Evolutionary conservation across 2,329 filamentous ascomycete genomes (phyloP).

Genomic region (Graphilbum fragrans): DNA sequence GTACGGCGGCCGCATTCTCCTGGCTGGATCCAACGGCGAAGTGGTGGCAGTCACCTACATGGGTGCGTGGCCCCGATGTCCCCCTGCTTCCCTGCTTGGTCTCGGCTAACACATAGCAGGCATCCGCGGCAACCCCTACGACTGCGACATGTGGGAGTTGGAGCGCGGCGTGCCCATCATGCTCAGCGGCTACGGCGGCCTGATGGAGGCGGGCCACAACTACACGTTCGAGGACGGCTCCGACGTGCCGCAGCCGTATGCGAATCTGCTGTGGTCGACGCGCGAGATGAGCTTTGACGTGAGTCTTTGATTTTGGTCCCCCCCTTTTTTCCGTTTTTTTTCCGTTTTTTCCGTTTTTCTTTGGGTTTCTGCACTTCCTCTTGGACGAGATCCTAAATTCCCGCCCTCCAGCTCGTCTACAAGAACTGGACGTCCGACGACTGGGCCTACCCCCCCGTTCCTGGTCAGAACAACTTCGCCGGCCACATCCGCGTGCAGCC

Average conservation of each 20-base stretch:
- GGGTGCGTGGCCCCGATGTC: slow-evolving; percentile 3
- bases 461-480: slow-evolving; percentile 12
- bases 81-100: not conserved
- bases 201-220: slow-evolving; percentile 8
- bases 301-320: too few species aligned
- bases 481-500: slow-evolving; percentile 6
- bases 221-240: slow-evolving; percentile 10
- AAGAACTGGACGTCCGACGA: slow-evolving; percentile 11
- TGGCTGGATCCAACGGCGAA: slow-evolving; percentile 20
- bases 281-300: slow-evolving; percentile 11
- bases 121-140: slow-evolving; percentile 8
- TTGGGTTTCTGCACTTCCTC: not conserved
- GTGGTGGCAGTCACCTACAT: slow-evolving; percentile 20
- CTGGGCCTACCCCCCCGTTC: slow-evolving; percentile 15
- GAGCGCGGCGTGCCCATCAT: slow-evolving; percentile 9
- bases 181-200: slow-evolving; percentile 7
- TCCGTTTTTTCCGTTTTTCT: not conserved
- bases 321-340: too few species aligned
- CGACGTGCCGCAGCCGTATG: slow-evolving; percentile 7
- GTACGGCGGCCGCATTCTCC: slow-evolving; percentile 21
- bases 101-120: slow-evolving; percentile 1
- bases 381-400: slow-evolving; percentile 14
- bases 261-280: slow-evolving; percentile 11
- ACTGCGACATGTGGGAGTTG: slow-evolving; percentile 10
- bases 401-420: slow-evolving; percentile 17